A percentile compares a stretch with the other conserved stretches of the same genome.
phyloP scores from a whole-genome alignment of 2,329 filamentous ascomycete genomes.

The Fusarium dimerum region DNA sequence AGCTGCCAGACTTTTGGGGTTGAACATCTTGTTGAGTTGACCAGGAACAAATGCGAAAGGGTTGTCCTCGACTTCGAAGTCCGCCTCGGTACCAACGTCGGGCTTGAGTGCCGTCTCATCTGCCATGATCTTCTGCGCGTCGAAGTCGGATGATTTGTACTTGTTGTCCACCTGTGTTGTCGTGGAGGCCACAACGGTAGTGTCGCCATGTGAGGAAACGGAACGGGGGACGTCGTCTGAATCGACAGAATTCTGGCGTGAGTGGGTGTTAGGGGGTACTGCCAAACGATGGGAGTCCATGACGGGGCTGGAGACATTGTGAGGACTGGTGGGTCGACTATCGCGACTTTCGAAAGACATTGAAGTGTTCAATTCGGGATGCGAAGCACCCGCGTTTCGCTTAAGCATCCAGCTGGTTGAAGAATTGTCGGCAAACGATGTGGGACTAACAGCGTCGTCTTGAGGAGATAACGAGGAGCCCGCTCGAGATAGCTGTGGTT shows the following conservation, averaged over 20 bases:
- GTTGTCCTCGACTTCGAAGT: slow-evolving; percentile 77
- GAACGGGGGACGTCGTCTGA: slow-evolving; percentile 64
- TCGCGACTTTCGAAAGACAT: slow-evolving; percentile 66
- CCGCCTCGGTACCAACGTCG: slow-evolving; percentile 72
- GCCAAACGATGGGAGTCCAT: slow-evolving; percentile 59
- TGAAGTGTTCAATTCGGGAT: slow-evolving; percentile 51
- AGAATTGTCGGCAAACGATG: slow-evolving; percentile 38
- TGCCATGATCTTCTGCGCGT: slow-evolving; percentile 59
- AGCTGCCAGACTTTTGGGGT: slow-evolving; percentile 82
- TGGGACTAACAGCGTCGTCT: slow-evolving; percentile 44
- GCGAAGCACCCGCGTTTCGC: slow-evolving; percentile 23
- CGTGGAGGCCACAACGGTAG: slow-evolving; percentile 53
- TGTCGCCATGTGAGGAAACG: slow-evolving; percentile 62
- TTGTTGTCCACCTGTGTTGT: slow-evolving; percentile 45
- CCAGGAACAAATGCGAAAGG: slow-evolving; percentile 85
- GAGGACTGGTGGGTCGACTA: slow-evolving; percentile 69
- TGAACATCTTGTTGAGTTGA: slow-evolving; percentile 82
- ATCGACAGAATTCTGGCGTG: slow-evolving; percentile 70
- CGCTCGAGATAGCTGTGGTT: slow-evolving; percentile 25
- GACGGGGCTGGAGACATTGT: slow-evolving; percentile 67
- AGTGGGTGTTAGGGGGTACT: slow-evolving; percentile 61
- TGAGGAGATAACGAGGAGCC: slow-evolving; percentile 38
- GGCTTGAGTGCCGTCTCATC: slow-evolving; percentile 71
- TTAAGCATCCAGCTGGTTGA: slow-evolving; percentile 24
- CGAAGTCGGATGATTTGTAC: slow-evolving; percentile 37